phyloP scores from a whole-genome alignment of 805 yeast genomes.

The Teunomyces cretensis region DNA sequence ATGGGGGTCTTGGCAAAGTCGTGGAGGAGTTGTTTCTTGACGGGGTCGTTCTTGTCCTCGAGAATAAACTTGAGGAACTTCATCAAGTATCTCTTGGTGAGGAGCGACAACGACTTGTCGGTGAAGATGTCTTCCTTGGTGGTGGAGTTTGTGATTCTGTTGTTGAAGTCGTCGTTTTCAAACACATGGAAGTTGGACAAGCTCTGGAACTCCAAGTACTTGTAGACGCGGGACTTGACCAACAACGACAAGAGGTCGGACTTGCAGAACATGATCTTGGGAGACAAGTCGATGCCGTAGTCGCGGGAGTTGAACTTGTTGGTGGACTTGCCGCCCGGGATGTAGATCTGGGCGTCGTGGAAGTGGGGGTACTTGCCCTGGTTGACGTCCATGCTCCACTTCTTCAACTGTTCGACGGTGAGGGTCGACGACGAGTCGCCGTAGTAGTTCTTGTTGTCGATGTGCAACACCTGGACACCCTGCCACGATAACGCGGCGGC shows the following conservation, averaged over 20 bases:
- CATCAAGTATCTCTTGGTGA: conserved; percentile 84
- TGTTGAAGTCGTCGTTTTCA: conserved; percentile 85
- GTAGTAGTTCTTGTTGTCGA: conserved; percentile 80
- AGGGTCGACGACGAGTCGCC: conserved; percentile 88
- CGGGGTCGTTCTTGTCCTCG: conserved; percentile 56
- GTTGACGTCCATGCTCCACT: conserved; percentile 79
- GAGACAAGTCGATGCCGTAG: conserved; percentile 85
- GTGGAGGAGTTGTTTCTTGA: conserved; percentile 54
- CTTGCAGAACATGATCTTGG: conserved; percentile 84
- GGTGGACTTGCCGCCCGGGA: conserved; percentile 57
- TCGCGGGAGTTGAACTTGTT: conserved; percentile 59
- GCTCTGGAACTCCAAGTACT: conserved; percentile 90
- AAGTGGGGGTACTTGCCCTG: conserved; percentile 44
- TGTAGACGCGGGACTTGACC: conserved; percentile 81
- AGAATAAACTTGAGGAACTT: conserved; percentile 86
- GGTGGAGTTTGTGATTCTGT: conserved; percentile 62
- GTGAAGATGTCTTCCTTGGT: conserved; percentile 93
- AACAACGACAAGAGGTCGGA: conserved; percentile 81
- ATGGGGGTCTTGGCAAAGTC: conserved; percentile 58
- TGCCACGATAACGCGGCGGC: conserved; percentile 98
- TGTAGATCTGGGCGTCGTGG: conserved; percentile 74
- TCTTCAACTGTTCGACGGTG: conserved; percentile 79
- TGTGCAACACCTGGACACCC: conserved; percentile 91
- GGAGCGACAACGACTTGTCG: conserved; percentile 71
- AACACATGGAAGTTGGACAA: conserved; percentile 88